These are phyloP conservation scores for Pyrus pyrifolia DNA, from an alignment of 306 rosid genomes.

Conservation along the genomic window DNA sequence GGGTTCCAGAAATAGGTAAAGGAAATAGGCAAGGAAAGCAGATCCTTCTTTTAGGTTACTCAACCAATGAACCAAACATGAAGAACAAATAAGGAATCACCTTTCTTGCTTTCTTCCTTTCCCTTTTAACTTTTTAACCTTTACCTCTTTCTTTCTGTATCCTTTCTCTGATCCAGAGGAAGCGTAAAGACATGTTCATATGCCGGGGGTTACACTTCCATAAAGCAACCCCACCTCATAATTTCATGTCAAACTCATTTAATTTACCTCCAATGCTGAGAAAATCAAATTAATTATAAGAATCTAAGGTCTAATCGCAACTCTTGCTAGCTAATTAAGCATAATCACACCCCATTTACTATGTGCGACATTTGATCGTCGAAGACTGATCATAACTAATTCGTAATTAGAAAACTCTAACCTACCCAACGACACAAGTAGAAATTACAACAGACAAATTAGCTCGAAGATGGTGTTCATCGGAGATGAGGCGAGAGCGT, in stretches of 20 bases:
- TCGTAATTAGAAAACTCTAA: neutral
- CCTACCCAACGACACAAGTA: neutral
- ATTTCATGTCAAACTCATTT: neutral
- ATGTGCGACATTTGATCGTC: neutral
- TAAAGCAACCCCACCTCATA: neutral
- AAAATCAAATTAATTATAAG: neutral
- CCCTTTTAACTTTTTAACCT: conserved; percentile 19
- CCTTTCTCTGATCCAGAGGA: conserved; percentile 50
- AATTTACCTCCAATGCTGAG: neutral
- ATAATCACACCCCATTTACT: neutral
- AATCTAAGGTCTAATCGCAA: neutral
- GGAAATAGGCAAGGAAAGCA: conserved; percentile 32
- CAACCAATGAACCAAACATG: conserved; percentile 19
- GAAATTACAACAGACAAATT: no score
- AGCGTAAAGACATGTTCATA: conserved; percentile 34
- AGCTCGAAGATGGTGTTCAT: neutral
- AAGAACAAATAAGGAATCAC: conserved; percentile 31
- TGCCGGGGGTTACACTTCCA: neutral
- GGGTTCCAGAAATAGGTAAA: conserved; percentile 27
- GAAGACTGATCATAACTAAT: neutral
- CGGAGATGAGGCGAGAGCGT: neutral
- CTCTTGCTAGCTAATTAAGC: neutral
- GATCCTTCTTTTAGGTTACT: conserved; percentile 28
- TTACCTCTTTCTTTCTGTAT: conserved; percentile 20
- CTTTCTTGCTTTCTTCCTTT: conserved; percentile 29